phyloP scores from a whole-genome alignment of 208 protist genomes.

The Novymonas esmeraldas region DNA sequence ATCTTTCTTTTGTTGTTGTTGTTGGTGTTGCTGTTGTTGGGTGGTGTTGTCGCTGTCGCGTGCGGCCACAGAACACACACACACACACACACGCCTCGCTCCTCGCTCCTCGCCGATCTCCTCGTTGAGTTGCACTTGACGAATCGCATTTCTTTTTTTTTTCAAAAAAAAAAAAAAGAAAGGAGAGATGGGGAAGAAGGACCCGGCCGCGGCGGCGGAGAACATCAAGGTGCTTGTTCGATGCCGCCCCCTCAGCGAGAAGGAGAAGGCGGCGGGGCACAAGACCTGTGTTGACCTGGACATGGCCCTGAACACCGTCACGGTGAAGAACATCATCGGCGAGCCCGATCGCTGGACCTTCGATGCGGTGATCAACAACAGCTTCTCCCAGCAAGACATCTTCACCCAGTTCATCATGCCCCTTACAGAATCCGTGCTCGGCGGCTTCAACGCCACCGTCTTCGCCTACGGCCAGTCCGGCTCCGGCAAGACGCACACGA shows the following conservation, averaged over 20 bases:
- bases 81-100: background rate
- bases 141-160: too few relatives aligned
- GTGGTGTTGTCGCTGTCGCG: too few relatives aligned
- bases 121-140: too few relatives aligned
- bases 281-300: constrained; percentile 82
- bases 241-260: constrained; percentile 83
- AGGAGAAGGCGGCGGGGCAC: constrained; percentile 77
- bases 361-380: constrained; percentile 92
- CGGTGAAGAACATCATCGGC: constrained; percentile 59
- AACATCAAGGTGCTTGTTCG: constrained; percentile 91
- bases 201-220: constrained; percentile 58
- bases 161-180: too few relatives aligned
- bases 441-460: constrained; percentile 94
- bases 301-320: constrained; percentile 70
- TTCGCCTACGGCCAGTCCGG: constrained; percentile 96
- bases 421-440: constrained; percentile 83
- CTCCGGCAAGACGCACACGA: constrained; percentile 95
- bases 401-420: constrained; percentile 89
- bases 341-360: constrained; percentile 87
- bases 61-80: background rate
- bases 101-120: background rate
- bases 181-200: constrained; percentile 86
- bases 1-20: too few relatives aligned
- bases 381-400: constrained; percentile 85
- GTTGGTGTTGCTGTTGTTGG: too few relatives aligned